Evolutionary conservation across 2,329 filamentous ascomycete genomes (phyloP).

Genomic region (Xylaria sp.): DNA sequence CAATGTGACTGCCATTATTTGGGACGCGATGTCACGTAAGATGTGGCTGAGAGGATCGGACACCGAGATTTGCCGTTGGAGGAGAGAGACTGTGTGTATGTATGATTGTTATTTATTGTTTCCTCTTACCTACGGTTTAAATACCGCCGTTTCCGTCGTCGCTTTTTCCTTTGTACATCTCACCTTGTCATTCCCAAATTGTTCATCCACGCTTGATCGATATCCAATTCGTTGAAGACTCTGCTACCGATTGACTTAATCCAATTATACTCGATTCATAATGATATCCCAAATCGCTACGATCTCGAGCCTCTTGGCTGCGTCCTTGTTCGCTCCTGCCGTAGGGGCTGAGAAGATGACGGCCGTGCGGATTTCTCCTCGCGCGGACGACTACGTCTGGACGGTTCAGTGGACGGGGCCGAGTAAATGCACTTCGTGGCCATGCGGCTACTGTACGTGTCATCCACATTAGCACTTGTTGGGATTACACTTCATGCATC

Average conservation of each 20-base stretch:
- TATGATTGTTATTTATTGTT: not conserved
- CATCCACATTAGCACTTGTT: not conserved
- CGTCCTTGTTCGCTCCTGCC: slow-evolving; percentile 13
- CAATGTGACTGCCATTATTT: slow-evolving; percentile 32
- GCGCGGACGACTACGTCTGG: slow-evolving; percentile 36
- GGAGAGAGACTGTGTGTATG: not conserved
- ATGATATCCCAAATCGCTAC: slow-evolving; percentile 27
- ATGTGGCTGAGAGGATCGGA: slow-evolving; percentile 23
- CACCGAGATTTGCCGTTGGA: slow-evolving; percentile 16
- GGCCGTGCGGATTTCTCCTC: slow-evolving; percentile 19
- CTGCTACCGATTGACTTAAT: not conserved
- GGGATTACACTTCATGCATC: not conserved
- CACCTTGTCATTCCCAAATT: not conserved
- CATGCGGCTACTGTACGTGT: slow-evolving; percentile 39
- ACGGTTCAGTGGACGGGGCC: slow-evolving; percentile 37
- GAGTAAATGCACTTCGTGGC: slow-evolving; percentile 29
- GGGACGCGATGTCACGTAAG: slow-evolving; percentile 28
- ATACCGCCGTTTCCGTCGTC: not conserved
- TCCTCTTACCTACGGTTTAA: slow-evolving; percentile 1
- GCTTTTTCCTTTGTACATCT: not conserved
- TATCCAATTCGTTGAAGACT: not conserved
- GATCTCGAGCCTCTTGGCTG: slow-evolving; percentile 22
- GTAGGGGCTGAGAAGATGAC: slow-evolving; percentile 14
- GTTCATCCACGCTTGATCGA: not conserved
- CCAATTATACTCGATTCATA: slow-evolving; percentile 6